Evolutionary conservation across 1,284 basidiomycete species (phyloP), one percentile per base, ranked within the genome.

Genomic region (Ustilago tritici): DNA sequence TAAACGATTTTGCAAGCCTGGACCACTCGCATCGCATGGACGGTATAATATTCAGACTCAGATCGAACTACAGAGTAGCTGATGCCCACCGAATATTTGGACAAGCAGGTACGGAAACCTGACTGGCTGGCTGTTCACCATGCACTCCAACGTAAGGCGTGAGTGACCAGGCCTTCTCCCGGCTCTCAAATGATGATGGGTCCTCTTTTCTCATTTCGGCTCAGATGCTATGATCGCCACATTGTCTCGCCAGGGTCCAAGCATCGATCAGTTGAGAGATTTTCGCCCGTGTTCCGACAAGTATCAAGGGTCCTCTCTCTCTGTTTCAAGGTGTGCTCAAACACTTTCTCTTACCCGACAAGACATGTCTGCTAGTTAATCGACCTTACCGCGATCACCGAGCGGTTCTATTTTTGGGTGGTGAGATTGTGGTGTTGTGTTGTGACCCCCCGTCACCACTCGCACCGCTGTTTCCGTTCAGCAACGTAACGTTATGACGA

Each of bases 171-270:
- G 14, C 40, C 14, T 41, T 17, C 17, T 41, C 40, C 17, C 40
- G 40, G 40, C 17, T 41, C 40, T 14, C 14, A 41, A 15, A 46
- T 28, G 31, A 50, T 28, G 15, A 14, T 32, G 49, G 49, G 14
- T 19, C 28, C 31, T 32, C 28, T 9, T 32, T 28, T 34, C n/a
- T 31, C 49, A 31, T 32, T 32, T 28, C 49, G 28, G 6, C 5
- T 17, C 8, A 12, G 8, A 28, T 15, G n/a, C 31, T n/a, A 31
- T 12, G 49, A 34, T 50, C 49, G 49, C 31, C 49, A 15, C 14
- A 10, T 31, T 50, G 49, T 50, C 49, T 50, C 28, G 49, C 49
- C 49, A 50, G 49, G 49, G 28, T 50, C 49, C 49, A 32, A 34
- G 31, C 17, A 7, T 19, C 7, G n/a, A 4, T 50, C 23, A 28